phyloP scores from a whole-genome alignment of 23 red algal species.

The Porphyridium purpureum region DNA sequence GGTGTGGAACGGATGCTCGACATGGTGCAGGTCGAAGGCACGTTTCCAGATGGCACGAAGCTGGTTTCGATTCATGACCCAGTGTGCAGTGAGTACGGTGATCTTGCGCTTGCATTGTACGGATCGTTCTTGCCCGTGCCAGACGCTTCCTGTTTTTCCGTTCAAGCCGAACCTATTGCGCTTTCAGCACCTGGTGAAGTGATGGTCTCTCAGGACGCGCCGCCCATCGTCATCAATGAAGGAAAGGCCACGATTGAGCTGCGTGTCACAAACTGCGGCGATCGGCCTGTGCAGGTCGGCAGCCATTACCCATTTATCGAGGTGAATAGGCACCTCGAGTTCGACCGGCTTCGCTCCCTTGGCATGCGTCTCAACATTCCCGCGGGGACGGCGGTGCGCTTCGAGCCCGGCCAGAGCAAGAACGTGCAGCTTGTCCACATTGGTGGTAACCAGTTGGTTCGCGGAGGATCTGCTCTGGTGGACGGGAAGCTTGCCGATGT shows the following conservation, averaged over 20 bases:
- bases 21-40: neutral
- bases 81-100: neutral
- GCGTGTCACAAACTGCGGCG: constrained; percentile 3
- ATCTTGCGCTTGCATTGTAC: neutral
- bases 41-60: constrained; percentile 1
- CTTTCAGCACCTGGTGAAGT: constrained; percentile 1
- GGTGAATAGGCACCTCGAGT: neutral
- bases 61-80: neutral
- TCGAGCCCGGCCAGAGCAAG: constrained; percentile 1
- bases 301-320: constrained; percentile 4
- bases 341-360: neutral
- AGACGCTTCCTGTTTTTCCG: too few species aligned
- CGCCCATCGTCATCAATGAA: constrained; percentile 1
- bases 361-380: constrained; percentile 4
- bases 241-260: neutral
- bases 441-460: neutral
- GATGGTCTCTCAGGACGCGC: neutral
- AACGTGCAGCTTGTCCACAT: constrained; percentile 1
- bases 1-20: neutral
- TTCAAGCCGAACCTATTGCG: too few species aligned
- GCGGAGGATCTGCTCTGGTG: neutral
- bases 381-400: constrained; percentile 2
- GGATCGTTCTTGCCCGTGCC: neutral
- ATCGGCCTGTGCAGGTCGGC: constrained; percentile 7
- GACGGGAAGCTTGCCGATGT: too few species aligned